phyloP scores from a whole-genome alignment of 2,329 filamentous ascomycete genomes.

The Aphanocladium album region DNA sequence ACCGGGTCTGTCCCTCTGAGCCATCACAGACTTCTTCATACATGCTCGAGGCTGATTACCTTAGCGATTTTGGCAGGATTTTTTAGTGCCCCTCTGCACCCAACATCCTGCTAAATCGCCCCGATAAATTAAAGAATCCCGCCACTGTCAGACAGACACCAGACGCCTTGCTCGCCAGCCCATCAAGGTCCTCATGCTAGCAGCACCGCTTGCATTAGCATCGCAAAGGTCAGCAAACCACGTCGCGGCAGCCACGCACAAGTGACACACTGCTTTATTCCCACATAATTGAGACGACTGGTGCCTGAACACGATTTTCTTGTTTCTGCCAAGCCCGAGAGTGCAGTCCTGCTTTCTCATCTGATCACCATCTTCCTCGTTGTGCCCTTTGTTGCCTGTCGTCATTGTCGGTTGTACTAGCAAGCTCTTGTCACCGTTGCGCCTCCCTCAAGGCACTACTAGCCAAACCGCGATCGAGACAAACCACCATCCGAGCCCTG shows the following conservation, averaged over 20 bases:
- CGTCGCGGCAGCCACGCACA: neutral
- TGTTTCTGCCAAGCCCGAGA: neutral
- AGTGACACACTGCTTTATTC: neutral
- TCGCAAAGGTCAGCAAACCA: conserved; percentile 5
- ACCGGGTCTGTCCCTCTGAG: too few relatives aligned
- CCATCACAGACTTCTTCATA: too few relatives aligned
- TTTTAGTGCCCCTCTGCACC: too few relatives aligned
- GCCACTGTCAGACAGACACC: neutral
- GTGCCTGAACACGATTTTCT: neutral
- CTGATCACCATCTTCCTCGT: neutral
- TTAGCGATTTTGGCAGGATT: too few relatives aligned
- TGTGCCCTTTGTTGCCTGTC: neutral
- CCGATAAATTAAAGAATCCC: too few relatives aligned
- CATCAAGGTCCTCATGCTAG: conserved; percentile 8
- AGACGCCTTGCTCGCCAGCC: neutral
- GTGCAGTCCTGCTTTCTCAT: neutral
- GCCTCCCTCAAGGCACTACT: neutral
- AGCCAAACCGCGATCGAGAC: too few relatives aligned
- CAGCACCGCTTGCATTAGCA: conserved; percentile 2
- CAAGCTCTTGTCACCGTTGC: neutral
- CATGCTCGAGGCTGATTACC: too few relatives aligned
- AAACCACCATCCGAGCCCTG: neutral
- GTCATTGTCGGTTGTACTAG: neutral
- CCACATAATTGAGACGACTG: neutral
- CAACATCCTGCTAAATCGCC: too few relatives aligned